phyloP scores from a whole-genome alignment of 2,329 filamentous ascomycete species.

The Diaporthe vaccinii region DNA sequence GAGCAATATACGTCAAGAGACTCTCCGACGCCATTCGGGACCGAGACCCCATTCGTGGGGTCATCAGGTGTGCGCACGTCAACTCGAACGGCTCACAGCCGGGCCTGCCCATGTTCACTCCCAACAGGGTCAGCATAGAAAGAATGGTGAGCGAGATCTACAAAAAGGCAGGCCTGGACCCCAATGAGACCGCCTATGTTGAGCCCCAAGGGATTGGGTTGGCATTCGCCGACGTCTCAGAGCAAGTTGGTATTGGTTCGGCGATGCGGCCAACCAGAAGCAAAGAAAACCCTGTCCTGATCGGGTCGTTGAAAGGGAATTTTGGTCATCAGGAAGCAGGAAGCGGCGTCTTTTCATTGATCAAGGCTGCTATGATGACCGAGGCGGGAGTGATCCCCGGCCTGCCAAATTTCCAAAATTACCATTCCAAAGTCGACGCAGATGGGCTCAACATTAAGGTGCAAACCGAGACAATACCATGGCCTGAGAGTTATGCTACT shows the following conservation, averaged over 20 bases:
- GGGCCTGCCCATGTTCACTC: neutral
- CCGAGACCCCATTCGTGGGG: constrained; percentile 65
- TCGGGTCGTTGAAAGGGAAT: neutral
- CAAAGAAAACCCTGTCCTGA: neutral
- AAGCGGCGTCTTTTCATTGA: neutral
- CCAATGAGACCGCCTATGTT: constrained; percentile 48
- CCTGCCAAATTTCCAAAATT: neutral
- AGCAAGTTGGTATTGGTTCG: neutral
- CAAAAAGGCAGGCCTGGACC: constrained; percentile 46
- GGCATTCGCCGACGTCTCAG: neutral
- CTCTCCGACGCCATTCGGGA: constrained; percentile 17
- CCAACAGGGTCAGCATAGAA: neutral
- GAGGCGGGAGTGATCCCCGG: neutral
- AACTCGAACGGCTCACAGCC: neutral
- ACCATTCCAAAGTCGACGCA: neutral
- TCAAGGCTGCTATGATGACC: constrained; percentile 5
- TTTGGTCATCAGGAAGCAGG: neutral
- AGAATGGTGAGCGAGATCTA: constrained; percentile 50
- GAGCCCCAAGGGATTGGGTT: constrained; percentile 40
- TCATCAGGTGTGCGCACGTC: constrained; percentile 52
- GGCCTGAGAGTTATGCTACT: neutral
- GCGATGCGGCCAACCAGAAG: neutral
- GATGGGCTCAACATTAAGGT: neutral
- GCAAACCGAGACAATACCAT: neutral
- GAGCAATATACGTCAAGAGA: constrained; percentile 68